Conservation (phyloP, 148 eudicot genomes). For the Rhododendron ferrugineum region DNA sequence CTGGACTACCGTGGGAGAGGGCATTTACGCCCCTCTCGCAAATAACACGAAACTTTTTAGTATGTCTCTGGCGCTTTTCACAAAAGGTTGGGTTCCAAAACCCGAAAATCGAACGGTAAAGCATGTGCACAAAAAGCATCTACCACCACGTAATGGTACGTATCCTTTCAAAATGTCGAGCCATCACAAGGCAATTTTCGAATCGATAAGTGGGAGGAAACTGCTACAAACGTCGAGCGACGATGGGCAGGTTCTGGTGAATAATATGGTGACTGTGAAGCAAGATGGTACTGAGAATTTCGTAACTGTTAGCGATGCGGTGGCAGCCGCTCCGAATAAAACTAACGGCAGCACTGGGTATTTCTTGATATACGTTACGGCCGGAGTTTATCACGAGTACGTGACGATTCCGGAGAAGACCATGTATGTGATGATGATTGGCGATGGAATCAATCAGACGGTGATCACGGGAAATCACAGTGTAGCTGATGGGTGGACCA, state of each 20-base stretch:
- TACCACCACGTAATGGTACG: conserved; percentile 25
- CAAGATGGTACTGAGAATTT: conserved; percentile 52
- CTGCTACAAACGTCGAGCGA: conserved; percentile 24
- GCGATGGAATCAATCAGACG: conserved; percentile 84
- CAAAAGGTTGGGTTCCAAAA: conserved; percentile 55
- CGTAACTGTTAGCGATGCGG: conserved; percentile 48
- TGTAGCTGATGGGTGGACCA: conserved; percentile 59
- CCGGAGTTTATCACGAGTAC: conserved; percentile 65
- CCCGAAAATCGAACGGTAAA: conserved; percentile 19
- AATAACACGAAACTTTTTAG: conserved; percentile 56
- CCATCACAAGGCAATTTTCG: conserved; percentile 17
- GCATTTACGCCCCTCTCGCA: conserved; percentile 38
- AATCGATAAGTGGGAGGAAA: conserved; percentile 25
- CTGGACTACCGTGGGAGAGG: conserved; percentile 38
- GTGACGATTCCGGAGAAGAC: conserved; percentile 54
- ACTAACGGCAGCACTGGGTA: conserved; percentile 40
- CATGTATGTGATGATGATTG: conserved; percentile 71
- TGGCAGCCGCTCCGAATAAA: conserved; percentile 56
- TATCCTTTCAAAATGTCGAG: conserved; percentile 40
- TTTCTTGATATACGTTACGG: conserved; percentile 57
- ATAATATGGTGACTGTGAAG: conserved; percentile 50
- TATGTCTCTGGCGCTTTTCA: conserved; percentile 55
- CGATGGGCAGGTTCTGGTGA: conserved; percentile 32
- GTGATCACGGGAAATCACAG: conserved; percentile 73
- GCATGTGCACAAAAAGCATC: conserved; percentile 6